Base-by-base conservation (phyloP, 306 rosid species). In the Prunus kanzakura region DNA sequence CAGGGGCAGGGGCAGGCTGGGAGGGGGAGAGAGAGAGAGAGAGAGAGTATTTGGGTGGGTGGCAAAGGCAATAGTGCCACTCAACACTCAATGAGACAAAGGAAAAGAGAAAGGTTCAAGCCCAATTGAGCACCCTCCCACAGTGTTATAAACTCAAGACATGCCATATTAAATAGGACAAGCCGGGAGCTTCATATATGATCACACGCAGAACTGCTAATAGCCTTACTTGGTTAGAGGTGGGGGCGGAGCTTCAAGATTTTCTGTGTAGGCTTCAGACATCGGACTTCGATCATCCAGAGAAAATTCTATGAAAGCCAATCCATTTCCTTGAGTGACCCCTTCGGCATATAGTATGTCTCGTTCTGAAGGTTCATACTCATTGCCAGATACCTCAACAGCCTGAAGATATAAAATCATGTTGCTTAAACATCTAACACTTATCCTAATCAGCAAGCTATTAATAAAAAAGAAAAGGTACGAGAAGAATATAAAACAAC, bases 311-410 rank as follows among this genome's bases (percentile, higher is more conserved):
- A 92, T 92, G 91, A 91, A 91, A 84, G 99, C 97, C 83, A 96
- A 87, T 29, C 99, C 99, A 81, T 88, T 96, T 73, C 96, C 99
- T 79, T 88, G 99, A 78, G 98, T 89, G 75, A 92, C 99, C 74
- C 99, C 99, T 88, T 96, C 99, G 65, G 99, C 99, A 75, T 91
- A 92, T 43, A 96, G 76, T 61, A 96, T 92, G 84, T 96, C 99
- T 73, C 91, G 79, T 73, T 96, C 99, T 4, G 93, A 89, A 80
- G 99, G 99, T 85, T 92, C 98, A 25, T 96, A 96, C 84, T 96
- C 98, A 69, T 96, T 91, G 88, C 98, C 89, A 71, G 99, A 96
- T 67, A 96, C 86, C 87, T 96, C 99, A 55, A 96, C 97, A 50
- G 97, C 99, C 99, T 96, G 85, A 76, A 81, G 63, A 88, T 77